Conservation (phyloP, 805 yeast genomes). For the Sungouiella thailandica region DNA sequence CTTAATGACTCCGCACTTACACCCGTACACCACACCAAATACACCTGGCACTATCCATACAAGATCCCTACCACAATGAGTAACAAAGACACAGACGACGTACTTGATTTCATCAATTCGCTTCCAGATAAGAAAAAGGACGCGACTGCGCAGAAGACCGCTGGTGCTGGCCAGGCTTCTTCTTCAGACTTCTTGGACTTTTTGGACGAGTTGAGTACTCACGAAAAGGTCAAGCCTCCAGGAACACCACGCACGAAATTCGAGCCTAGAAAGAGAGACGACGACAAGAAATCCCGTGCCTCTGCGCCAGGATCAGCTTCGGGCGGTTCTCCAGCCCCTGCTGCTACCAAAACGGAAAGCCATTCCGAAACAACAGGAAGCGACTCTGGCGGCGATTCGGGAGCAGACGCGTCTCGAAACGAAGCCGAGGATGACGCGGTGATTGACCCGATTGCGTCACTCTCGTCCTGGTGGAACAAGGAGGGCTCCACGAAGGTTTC, state of each 20-base stretch:
- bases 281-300: not conserved
- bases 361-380: not conserved
- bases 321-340: not conserved
- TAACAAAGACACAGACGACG: slow-evolving; percentile 58
- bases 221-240: slow-evolving; percentile 34
- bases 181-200: slow-evolving; percentile 53
- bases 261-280: slow-evolving; percentile 27
- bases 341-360: not conserved
- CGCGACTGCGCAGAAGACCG: slow-evolving; percentile 8
- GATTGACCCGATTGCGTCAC: slow-evolving; percentile 58
- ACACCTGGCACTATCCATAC: not conserved
- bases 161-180: slow-evolving; percentile 26
- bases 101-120: slow-evolving; percentile 73
- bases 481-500: slow-evolving; percentile 64
- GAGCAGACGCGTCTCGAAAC: not conserved
- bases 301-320: not conserved
- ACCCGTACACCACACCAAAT: not conserved
- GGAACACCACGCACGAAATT: slow-evolving; percentile 21
- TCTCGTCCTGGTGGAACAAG: slow-evolving; percentile 71
- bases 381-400: not conserved
- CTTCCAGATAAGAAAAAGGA: slow-evolving; percentile 54
- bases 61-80: slow-evolving; percentile 5
- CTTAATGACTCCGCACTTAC: too few species aligned
- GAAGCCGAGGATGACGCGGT: slow-evolving; percentile 15
- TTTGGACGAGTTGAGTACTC: slow-evolving; percentile 66